These are phyloP conservation scores for Adiantum capillusveneris DNA, from an alignment of 75 land plant species.

Conservation along the genomic window DNA sequence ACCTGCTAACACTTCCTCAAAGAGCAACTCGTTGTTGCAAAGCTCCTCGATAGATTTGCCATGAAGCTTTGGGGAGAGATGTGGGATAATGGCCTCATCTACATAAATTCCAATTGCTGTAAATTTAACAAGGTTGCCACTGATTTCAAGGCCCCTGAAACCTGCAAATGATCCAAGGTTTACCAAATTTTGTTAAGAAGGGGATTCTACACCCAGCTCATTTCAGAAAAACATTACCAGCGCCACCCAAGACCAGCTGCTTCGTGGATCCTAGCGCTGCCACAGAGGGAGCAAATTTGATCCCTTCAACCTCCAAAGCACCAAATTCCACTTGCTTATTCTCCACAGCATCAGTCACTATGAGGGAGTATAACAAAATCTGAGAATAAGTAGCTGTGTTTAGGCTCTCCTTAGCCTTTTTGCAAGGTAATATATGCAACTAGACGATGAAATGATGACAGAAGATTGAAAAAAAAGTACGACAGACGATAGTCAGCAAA, in stretches of 20 bases:
- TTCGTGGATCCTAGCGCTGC: conserved; percentile 33
- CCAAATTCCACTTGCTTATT: background rate
- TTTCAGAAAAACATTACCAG: conserved; percentile 34
- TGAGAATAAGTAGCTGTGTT: too few relatives aligned
- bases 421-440: too few relatives aligned
- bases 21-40: background rate
- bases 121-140: conserved; percentile 51
- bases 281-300: conserved; percentile 28
- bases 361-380: too few relatives aligned
- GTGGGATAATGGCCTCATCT: conserved; percentile 29
- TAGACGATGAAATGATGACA: too few relatives aligned
- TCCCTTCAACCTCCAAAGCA: conserved; percentile 31
- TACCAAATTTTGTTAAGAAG: background rate
- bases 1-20: conserved; percentile 1
- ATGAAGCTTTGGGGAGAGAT: conserved; percentile 43
- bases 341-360: too few relatives aligned
- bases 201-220: too few relatives aligned
- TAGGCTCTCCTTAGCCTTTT: too few relatives aligned
- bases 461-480: too few relatives aligned
- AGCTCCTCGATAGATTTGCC: conserved; percentile 49
- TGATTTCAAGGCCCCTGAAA: conserved; percentile 46
- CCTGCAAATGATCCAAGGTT: too few relatives aligned
- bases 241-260: conserved; percentile 49
- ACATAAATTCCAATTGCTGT: conserved; percentile 63
- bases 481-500: too few relatives aligned